Conservation (phyloP, 116 monocot genomes). For the Zostera marina region DNA sequence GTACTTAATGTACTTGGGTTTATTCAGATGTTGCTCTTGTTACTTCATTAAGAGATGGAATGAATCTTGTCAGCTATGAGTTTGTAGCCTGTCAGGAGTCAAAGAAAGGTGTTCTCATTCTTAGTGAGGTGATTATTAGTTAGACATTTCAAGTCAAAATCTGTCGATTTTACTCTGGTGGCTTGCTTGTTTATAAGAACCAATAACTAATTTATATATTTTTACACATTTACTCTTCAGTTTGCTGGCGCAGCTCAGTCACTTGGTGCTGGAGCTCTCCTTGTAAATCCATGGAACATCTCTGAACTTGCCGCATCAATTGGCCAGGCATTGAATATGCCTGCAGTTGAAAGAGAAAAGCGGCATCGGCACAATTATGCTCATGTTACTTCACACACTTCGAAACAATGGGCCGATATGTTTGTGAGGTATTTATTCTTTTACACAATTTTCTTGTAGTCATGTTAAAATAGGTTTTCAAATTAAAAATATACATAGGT, state of each 20-base stretch:
- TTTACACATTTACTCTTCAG: constrained; percentile 18
- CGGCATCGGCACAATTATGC: constrained; percentile 92
- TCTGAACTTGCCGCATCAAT: constrained; percentile 85
- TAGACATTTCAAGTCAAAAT: background rate
- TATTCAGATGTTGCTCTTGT: constrained; percentile 85
- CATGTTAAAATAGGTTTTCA: no score
- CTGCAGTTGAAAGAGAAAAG: constrained; percentile 80
- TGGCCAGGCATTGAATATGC: constrained; percentile 57
- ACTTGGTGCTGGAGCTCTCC: constrained; percentile 85
- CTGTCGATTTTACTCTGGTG: no score
- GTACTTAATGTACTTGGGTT: no score
- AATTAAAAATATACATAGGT: no score
- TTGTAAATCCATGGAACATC: constrained; percentile 97
- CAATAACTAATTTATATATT: no score
- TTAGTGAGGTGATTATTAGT: constrained; percentile 62
- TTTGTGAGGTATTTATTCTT: constrained; percentile 60
- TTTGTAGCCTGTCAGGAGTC: constrained; percentile 93
- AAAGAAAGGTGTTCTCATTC: constrained; percentile 94
- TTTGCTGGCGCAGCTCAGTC: constrained; percentile 99
- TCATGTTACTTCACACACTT: constrained; percentile 92
- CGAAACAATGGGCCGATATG: constrained; percentile 98
- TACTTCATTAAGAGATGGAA: constrained; percentile 93
- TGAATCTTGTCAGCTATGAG: constrained; percentile 99
- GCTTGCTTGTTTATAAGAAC: no score
- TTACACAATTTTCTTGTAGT: background rate